Evolutionary conservation across 163 green algal genomes (phyloP).

Genomic region (Coccomyxa subellipsoidea): DNA sequence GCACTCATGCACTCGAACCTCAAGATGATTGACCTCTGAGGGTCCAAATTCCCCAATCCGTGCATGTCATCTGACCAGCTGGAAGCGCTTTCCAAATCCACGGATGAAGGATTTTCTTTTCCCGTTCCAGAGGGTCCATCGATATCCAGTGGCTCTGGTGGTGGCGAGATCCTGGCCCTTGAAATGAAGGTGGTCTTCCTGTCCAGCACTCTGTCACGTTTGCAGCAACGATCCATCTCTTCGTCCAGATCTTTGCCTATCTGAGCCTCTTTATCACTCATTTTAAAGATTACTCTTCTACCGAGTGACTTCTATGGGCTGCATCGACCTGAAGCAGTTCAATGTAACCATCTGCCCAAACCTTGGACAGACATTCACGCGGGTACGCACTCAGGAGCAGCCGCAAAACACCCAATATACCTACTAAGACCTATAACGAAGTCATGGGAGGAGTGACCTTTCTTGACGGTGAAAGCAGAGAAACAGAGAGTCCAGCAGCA

Average conservation of each 20-base stretch:
- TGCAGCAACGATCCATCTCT: too few species aligned
- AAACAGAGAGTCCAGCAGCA: too few species aligned
- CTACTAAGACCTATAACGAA: too few species aligned
- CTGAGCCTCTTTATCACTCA: not conserved
- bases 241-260: not conserved
- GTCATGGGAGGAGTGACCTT: too few species aligned
- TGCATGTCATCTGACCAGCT: not conserved
- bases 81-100: not conserved
- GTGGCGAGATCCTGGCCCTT: not conserved
- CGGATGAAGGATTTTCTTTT: not conserved
- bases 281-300: too few species aligned
- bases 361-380: too few species aligned
- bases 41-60: not conserved
- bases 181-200: not conserved
- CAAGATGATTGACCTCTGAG: not conserved
- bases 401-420: too few species aligned
- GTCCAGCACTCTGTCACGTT: not conserved
- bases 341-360: too few species aligned
- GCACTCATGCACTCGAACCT: not conserved
- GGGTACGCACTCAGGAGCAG: too few species aligned
- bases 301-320: too few species aligned
- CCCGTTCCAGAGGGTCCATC: not conserved
- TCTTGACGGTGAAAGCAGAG: too few species aligned
- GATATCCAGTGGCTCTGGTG: not conserved
- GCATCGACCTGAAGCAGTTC: too few species aligned